phyloP scores from a whole-genome alignment of 202 grass and related monocot genomes.

The Tripidium arundinaceum region DNA sequence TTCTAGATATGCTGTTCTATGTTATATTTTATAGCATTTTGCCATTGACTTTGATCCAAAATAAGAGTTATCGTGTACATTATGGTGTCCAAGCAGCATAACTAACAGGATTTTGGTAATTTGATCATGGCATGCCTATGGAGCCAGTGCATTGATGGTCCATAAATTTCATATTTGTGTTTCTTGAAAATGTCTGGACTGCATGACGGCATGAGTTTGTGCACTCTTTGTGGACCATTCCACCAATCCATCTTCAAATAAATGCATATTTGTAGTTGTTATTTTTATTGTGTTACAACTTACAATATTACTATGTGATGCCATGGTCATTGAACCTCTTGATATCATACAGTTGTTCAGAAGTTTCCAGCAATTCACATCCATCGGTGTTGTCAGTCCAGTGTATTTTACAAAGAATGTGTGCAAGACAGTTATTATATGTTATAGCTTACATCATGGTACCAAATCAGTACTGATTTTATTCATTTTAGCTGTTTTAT shows the following conservation, averaged over 20 bases:
- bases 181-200: not conserved
- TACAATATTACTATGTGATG: not conserved
- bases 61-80: not conserved
- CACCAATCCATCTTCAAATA: slow-evolving; percentile 2
- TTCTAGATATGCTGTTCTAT: not conserved
- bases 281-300: not conserved
- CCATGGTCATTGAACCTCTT: not conserved
- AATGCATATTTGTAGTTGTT: not conserved
- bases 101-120: not conserved
- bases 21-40: not conserved
- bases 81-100: not conserved
- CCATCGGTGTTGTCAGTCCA: not conserved
- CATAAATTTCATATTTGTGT: not conserved
- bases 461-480: slow-evolving; percentile 25
- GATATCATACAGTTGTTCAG: not conserved
- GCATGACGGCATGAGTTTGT: not conserved
- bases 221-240: not conserved
- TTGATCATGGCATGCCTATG: not conserved
- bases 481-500: not conserved
- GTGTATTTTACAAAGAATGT: slow-evolving; percentile 9
- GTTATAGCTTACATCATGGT: slow-evolving; percentile 20
- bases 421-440: not conserved
- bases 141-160: not conserved
- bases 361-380: not conserved
- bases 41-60: not conserved